Evolutionary conservation across 306 rosid genomes (phyloP), one percentile per base, ranked within the genome.

Genomic region (Gastrolobium bilobum): DNA sequence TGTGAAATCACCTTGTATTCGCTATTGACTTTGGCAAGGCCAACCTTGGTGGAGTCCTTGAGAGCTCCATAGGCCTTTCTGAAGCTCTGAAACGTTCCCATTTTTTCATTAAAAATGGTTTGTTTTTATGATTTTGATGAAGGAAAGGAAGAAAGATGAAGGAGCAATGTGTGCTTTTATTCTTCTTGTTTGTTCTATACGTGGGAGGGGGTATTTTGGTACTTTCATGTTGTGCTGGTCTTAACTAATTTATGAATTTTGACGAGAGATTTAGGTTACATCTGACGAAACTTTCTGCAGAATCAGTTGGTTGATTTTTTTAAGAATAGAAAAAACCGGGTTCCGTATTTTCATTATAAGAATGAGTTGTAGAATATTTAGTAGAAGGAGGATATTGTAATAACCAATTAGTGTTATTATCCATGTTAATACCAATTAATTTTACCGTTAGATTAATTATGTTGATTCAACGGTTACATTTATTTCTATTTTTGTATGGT

Each of bases 1-100:
- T 20, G 26, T 10, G 8, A 11, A 50, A 15, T 26, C 34, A 96
- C 99, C 99, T 96, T 96, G 92, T 84, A 93, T 29, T 96, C 99
- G 72, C 98, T 96, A 50, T 96, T 96, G 83, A 96, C 97, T 84
- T 96, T 96, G 83, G 97, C 97, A 5, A 96, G 97, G 87, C 99
- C 98, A 81, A 96, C 99, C 89, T 64, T 90, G 89, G 98, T 96
- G 51, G 98, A 86, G 60, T 96, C 99, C 76, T 96, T 96, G 68
- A 96, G 88, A 88, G 98, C 98, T 80, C 97, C 99, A 86, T 90
- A 93, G 75, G 98, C 98, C 78, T 93, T 91, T 76, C 94, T 86
- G 56, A 96, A 91, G 96, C 98, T 88, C 62, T 85, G 85, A 81
- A 92, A 92, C 14, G 98, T 90, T 52, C 94, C 99, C 99, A 96